Base-by-base conservation (phyloP, 768 basidiomycete species). In the Termitomyces sp. region DNA sequence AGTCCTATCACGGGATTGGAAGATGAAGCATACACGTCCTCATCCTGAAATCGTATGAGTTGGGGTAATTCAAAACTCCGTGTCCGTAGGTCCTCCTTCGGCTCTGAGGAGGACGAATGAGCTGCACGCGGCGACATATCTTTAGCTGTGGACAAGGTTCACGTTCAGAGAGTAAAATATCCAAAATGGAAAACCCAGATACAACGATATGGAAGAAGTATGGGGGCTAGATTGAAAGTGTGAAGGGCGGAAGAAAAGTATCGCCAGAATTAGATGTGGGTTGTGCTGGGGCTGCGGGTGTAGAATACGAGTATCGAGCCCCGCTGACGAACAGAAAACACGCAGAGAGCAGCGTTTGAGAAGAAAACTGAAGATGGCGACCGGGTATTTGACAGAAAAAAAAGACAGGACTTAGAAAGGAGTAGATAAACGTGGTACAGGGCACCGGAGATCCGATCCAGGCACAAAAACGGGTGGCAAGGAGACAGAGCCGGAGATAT, bases 361-460 rank as follows among this genome's bases (percentile, higher is more conserved):
- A 55, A 55, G 33, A 18, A 39, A 18, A 36, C n/a, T n/a, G n/a
- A n/a, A n/a, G 44, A 63, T 44, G 44, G 62, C 28, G 22, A 58
- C 28, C 24, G 61, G 50, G 28, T 63, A 66, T 60, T 61, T 65
- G 53, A 63, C 64, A 65, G 64, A 65, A 57, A 60, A 65, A 59
- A 61, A 58, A 24, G 38, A 59, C 57, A 62, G 62, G 58, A 64
- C 60, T 61, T 59, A 54, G 59, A 46, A 53, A 59, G 59, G 64
- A 63, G 58, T 33, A 56, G 56, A 61, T 57, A 58, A 59, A 53
- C 50, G 50, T 52, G 36, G 42, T 46, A 55, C 49, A 63, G 60
- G 49, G 50, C 54, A 60, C 63, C 65, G 60, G 48, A 69, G 73
- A 75, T 75, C 70, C 62, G 74, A 77, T 77, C 71, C 71, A 77